phyloP scores from a whole-genome alignment of 2,329 filamentous ascomycete species.

The Fusarium nygamai region DNA sequence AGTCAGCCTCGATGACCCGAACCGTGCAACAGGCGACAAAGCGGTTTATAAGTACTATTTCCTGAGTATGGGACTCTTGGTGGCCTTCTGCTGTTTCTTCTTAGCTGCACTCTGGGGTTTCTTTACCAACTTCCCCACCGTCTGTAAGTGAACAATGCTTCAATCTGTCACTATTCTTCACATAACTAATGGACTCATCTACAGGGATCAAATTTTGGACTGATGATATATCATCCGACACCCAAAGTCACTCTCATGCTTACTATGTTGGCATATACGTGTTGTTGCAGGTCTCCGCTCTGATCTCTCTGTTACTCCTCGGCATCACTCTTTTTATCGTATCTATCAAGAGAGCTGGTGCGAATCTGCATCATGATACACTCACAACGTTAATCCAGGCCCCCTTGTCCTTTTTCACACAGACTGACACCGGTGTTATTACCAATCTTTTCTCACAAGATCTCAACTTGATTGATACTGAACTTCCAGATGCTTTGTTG shows the following conservation, averaged over 20 bases:
- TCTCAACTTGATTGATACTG: conserved; percentile 52
- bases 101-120: conserved; percentile 45
- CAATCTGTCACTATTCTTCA: background rate
- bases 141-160: background rate
- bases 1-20: conserved; percentile 25
- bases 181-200: background rate
- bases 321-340: conserved; percentile 32
- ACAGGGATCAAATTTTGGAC: conserved; percentile 55
- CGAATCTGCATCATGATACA: conserved; percentile 46
- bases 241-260: background rate
- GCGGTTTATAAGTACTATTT: conserved; percentile 50
- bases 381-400: conserved; percentile 49
- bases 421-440: conserved; percentile 53
- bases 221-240: conserved; percentile 39
- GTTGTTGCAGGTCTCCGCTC: conserved; percentile 27
- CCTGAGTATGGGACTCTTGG: conserved; percentile 37
- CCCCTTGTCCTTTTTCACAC: conserved; percentile 54
- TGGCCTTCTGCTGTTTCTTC: conserved; percentile 39
- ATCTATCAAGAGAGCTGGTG: conserved; percentile 45
- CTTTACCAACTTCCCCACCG: conserved; percentile 33
- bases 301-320: conserved; percentile 34
- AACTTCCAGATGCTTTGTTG: conserved; percentile 48
- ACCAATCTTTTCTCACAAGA: conserved; percentile 59
- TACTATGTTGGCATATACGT: conserved; percentile 48
- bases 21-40: conserved; percentile 45